phyloP scores from a whole-genome alignment of 2,329 filamentous ascomycete species.

The Aspergillus calidoustus region DNA sequence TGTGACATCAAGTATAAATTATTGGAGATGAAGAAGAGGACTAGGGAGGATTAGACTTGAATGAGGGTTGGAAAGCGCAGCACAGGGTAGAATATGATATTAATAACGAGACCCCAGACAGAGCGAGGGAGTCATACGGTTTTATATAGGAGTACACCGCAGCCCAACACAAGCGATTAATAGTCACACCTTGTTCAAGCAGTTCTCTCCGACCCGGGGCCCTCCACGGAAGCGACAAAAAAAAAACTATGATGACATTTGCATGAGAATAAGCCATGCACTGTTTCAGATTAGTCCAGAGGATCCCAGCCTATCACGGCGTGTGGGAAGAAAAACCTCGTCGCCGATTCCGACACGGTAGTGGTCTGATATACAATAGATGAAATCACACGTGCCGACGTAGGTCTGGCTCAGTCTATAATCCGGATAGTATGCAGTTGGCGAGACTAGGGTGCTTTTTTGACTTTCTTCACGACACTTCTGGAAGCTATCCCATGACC shows the following conservation, averaged over 20 bases:
- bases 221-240: background rate
- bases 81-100: conserved; percentile 1
- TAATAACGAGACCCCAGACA: conserved; percentile 14
- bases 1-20: background rate
- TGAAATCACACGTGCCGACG: conserved; percentile 9
- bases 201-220: background rate
- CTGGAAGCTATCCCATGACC: background rate
- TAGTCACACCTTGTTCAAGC: background rate
- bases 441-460: background rate
- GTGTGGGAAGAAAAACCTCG: background rate
- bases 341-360: background rate
- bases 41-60: conserved; percentile 3
- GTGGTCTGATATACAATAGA: conserved; percentile 12
- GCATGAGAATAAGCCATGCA: background rate
- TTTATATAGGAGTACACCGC: conserved; percentile 20
- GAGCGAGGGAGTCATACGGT: conserved; percentile 22
- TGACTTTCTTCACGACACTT: background rate
- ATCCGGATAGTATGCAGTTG: background rate
- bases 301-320: conserved; percentile 2
- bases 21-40: conserved; percentile 1
- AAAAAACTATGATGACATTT: background rate
- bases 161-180: background rate
- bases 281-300: background rate
- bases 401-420: conserved; percentile 7
- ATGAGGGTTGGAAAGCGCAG: background rate